Base-by-base conservation (phyloP, 345 rosid species). In the Excoecaria cochinchinensis region DNA sequence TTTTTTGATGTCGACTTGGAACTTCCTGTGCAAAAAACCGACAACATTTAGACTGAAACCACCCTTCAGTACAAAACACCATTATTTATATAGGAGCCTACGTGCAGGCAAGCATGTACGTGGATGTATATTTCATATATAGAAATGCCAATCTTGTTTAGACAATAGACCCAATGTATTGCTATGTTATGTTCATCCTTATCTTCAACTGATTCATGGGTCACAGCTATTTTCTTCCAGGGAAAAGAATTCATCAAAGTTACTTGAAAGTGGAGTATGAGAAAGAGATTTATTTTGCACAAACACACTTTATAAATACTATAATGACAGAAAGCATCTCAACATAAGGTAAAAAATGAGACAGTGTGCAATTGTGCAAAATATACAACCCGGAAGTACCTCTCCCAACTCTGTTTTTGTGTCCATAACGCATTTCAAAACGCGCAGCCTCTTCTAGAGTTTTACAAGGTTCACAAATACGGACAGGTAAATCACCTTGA, bases 401-500 rank as follows among this genome's bases (percentile, higher is more conserved):
- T 90, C 79, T 89, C 0, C 81, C 81, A 52, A 83, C 70, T 87
- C 90, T 84, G 73, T 50, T 84, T 78, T 77, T 89, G 83, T 89
- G 68, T 50, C 97, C 91, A 63, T 88, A 87, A 7, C 97, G 92
- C 82, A 88, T 69, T 90, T 95, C 98, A 76, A 91, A 91, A 15
- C 97, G 90, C 0, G 95, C 97, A 1, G 97, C 97, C 87, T 93
- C 98, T 83, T 93, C 97, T 42, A 93, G 81, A 59, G 79, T 87
- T 82, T 91, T 93, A 86, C 98, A 95, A 1, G 99, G 97, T 53
- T 93, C 98, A 73, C 98, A 93, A 64, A 89, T 88, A 50, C 98
- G 93, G 56, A 95, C 98, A 36, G 98, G 90, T 0, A 92, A 78
- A 82, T 95, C 97, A 42, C 99, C 98, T 83, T 93, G 97, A 13